Evolutionary conservation across 352 stramenopile species (phyloP), one percentile per base, ranked within the genome.

Genomic region (Pilasporangium apinafurcum): DNA sequence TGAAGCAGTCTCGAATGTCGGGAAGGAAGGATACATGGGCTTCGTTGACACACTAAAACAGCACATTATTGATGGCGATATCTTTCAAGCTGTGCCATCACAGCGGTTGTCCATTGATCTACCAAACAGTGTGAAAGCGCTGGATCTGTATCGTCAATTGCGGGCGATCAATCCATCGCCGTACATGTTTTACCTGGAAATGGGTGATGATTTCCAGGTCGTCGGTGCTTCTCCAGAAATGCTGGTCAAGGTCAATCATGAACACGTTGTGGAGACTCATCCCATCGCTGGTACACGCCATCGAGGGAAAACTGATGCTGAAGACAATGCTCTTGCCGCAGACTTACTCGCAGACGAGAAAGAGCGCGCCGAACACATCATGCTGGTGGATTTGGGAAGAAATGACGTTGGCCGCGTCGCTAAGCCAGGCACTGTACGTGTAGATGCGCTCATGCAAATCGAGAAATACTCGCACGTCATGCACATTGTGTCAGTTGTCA

Each of bases 391-490:
- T 51, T 52, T 96, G 5, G 86, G 86, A 4, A 80, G 86, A 27
- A 96, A 96, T 44, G 86, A 96, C 44, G 71, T 95, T 16, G 86
- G 86, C 7, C 80, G 85, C 16, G 86, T 96, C 14, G 80, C 80
- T 26, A 80, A 68, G 50, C 82, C 84, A 2, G 84, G 84, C 8
- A 71, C 78, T 1, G 84, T 95, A 26, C 75, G 68, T 7, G 82
- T 95, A 20, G 80, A 95, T 46, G 63, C 64, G 38, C 73, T 95
- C 44, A 94, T 95, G 84, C 68, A 91, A 59, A 92, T 95, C 43
- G 84, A 95, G 44, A 91, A 92, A 62, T 95, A 95, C 68, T 94
- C 82, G 44, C 84, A 95, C 51, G 84, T 95, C 50, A 95, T 95
- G 80, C 84, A 95, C 65, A 94, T 95, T 48, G 82, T 94, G 41